Conservation (phyloP, 768 basidiomycete genomes). For the Paxillus rubicundulus region DNA sequence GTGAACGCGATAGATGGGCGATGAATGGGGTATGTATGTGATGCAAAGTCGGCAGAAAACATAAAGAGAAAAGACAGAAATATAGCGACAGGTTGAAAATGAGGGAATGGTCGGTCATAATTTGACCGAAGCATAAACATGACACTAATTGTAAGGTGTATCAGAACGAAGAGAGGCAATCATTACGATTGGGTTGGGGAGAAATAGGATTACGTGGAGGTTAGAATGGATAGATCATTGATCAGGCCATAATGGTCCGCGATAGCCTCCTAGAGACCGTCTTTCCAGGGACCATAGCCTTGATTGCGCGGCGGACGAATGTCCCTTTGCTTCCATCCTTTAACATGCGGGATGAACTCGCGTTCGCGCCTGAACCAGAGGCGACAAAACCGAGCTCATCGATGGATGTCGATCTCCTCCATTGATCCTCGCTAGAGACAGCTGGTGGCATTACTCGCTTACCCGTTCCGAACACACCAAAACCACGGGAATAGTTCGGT, state of each 20-base stretch:
- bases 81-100: constrained; percentile 25
- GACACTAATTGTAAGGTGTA: constrained; percentile 12
- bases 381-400: constrained; percentile 65
- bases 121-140: constrained; percentile 14
- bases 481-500: constrained; percentile 19
- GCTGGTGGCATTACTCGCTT: constrained; percentile 68
- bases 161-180: constrained; percentile 15
- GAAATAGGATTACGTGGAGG: not conserved
- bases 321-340: constrained; percentile 50
- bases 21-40: constrained; percentile 12
- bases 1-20: constrained; percentile 31
- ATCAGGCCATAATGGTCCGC: constrained; percentile 32
- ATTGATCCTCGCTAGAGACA: constrained; percentile 62
- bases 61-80: constrained; percentile 15
- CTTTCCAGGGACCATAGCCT: constrained; percentile 71
- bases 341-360: constrained; percentile 23
- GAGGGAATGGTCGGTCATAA: constrained; percentile 2
- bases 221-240: not conserved
- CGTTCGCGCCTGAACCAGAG: constrained; percentile 29
- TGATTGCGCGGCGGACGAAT: constrained; percentile 68
- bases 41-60: constrained; percentile 5
- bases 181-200: not conserved
- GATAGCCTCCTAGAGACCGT: constrained; percentile 51
- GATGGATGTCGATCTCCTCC: constrained; percentile 46
- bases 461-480: constrained; percentile 30